Evolutionary conservation across 2,329 filamentous ascomycete species (phyloP).

Genomic region (Iodosphaeria phyllophila): DNA sequence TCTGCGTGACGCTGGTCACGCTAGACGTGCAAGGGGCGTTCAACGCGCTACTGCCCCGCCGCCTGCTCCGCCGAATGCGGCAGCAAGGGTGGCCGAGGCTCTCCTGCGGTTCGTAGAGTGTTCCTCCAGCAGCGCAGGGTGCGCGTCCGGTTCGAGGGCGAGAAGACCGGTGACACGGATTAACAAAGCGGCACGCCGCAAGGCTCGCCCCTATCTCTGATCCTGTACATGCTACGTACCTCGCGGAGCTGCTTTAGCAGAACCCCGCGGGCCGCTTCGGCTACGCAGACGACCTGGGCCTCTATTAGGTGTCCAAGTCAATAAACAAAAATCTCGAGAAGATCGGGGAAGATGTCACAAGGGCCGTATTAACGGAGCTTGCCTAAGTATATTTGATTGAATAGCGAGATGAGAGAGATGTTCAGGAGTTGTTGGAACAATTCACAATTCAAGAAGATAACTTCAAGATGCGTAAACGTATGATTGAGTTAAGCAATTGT

Average conservation of each 20-base stretch:
- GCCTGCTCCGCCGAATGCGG: conserved; percentile 1
- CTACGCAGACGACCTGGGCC: conserved; percentile 7
- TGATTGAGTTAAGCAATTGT: no score
- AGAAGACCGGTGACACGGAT: not conserved
- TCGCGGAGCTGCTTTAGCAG: conserved; percentile 1
- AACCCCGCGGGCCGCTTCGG: conserved; percentile 3
- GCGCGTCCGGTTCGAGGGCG: conserved; percentile 1
- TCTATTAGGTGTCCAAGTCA: no score
- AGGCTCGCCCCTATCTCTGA: conserved; percentile 3
- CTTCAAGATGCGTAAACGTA: no score
- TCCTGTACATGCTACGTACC: conserved; percentile 3
- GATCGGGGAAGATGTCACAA: conserved; percentile 3
- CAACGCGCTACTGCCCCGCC: conserved; percentile 1
- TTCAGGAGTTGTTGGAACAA: no score
- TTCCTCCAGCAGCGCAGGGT: conserved; percentile 1
- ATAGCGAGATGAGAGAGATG: no score
- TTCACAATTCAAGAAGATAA: no score
- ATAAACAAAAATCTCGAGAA: conserved; percentile 4
- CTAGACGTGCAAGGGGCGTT: conserved; percentile 4
- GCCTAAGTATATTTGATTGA: no score
- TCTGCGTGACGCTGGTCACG: conserved; percentile 1
- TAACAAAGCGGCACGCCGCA: conserved; percentile 2
- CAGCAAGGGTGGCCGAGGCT: conserved; percentile 2
- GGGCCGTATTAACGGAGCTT: no score
- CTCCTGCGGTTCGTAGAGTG: not conserved